A percentile compares a stretch with the other conserved stretches of the same genome.
Evolutionary conservation across 129 eudicot species (phyloP).

Genomic region (Chrysanthemum makinoi): DNA sequence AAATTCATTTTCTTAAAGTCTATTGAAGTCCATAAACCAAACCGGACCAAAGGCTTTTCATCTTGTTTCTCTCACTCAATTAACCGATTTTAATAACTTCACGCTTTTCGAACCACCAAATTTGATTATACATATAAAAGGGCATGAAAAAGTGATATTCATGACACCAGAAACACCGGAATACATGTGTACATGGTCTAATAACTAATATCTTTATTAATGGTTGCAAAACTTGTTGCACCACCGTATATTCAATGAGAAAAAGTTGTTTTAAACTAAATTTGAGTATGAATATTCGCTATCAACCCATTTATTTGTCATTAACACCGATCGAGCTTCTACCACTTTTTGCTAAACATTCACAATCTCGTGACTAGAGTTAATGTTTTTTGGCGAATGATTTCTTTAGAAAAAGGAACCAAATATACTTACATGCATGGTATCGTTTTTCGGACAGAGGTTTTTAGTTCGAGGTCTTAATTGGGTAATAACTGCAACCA

Average conservation of each 20-base stretch:
- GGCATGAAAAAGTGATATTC: background rate
- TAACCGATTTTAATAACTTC: background rate
- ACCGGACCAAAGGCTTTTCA: no score
- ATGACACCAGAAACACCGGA: background rate
- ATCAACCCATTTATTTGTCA: background rate
- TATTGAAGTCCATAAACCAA: no score
- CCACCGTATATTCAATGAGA: constrained; percentile 6
- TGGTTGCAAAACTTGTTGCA: constrained; percentile 14
- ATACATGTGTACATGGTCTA: constrained; percentile 15
- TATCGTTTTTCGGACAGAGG: no score
- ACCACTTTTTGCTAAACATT: background rate
- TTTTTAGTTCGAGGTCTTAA: no score
- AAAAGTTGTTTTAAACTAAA: background rate
- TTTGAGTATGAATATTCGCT: background rate
- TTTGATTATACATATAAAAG: background rate
- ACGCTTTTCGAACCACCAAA: background rate
- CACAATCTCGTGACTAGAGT: no score
- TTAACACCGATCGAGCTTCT: background rate
- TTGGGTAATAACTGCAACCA: no score
- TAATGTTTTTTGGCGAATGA: no score
- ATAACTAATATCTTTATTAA: constrained; percentile 12
- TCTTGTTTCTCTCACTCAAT: background rate
- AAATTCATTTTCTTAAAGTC: no score
- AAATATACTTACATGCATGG: no score
- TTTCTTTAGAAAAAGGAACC: no score